Conservation (phyloP, 257 asterid genomes). For the Handroanthus guayacan region DNA sequence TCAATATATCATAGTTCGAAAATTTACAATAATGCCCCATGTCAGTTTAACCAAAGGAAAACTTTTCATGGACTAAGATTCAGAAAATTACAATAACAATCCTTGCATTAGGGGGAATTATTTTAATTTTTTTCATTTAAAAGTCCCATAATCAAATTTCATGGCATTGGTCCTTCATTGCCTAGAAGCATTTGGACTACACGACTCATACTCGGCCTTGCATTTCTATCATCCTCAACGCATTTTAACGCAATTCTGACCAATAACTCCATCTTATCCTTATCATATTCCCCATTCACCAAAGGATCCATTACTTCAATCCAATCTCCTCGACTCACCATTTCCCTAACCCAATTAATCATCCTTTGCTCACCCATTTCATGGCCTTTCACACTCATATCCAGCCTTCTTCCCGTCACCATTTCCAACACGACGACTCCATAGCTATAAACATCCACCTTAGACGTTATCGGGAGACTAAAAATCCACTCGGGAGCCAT, state of each 20-base stretch:
- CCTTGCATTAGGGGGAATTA: too few relatives aligned
- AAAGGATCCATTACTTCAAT: constrained; percentile 35
- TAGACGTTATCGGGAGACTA: constrained; percentile 47
- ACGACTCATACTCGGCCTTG: constrained; percentile 50
- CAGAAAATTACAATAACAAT: too few relatives aligned
- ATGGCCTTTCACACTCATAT: neutral
- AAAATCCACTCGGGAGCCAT: constrained; percentile 60
- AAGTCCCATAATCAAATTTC: neutral
- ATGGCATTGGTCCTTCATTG: neutral
- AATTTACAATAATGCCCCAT: too few relatives aligned
- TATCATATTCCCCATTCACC: constrained; percentile 31
- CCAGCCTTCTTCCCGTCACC: constrained; percentile 42
- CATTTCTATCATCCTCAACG: constrained; percentile 38
- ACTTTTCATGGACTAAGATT: too few relatives aligned
- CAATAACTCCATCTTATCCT: constrained; percentile 31
- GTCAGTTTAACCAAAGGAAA: too few relatives aligned
- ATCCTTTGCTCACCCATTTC: constrained; percentile 4
- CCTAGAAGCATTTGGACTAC: constrained; percentile 38
- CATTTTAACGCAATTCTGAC: constrained; percentile 42
- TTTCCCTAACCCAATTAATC: constrained; percentile 41
- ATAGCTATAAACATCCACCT: constrained; percentile 56
- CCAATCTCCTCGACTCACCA: neutral
- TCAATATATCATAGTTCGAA: too few relatives aligned
- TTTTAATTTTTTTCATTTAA: too few relatives aligned
- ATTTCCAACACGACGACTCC: constrained; percentile 51